Evolutionary conservation across 225 moss, liverwort and hornwort species (phyloP).

Genomic region (Asterella californica): DNA sequence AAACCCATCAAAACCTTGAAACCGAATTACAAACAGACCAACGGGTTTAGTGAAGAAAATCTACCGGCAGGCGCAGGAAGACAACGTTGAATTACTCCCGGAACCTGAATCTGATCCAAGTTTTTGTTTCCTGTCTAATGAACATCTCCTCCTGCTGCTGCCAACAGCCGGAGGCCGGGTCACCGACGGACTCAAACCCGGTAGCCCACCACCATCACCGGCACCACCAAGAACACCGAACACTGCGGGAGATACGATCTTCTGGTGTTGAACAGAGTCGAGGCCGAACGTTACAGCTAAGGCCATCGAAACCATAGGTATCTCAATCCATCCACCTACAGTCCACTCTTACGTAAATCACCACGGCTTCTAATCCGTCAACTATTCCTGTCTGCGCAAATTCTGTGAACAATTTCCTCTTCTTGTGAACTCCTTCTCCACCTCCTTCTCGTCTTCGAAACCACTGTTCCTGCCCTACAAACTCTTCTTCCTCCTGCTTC

Average conservation of each 20-base stretch:
- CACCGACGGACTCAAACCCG: slow-evolving; percentile 18
- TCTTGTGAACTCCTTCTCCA: not conserved
- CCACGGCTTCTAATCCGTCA: not conserved
- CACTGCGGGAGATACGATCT: not conserved
- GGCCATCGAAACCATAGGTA: slow-evolving; percentile 39
- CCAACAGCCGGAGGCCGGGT: not conserved
- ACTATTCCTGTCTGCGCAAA: not conserved
- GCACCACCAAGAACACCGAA: slow-evolving; percentile 10
- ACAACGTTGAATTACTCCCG: slow-evolving; percentile 12
- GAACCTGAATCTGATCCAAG: not conserved
- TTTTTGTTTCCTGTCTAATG: slow-evolving; percentile 13
- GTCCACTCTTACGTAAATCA: not conserved
- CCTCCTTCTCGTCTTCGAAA: not conserved
- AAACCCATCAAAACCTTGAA: not conserved
- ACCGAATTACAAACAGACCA: not conserved
- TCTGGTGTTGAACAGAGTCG: slow-evolving; percentile 25
- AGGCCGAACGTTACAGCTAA: slow-evolving; percentile 31
- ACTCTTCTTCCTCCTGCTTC: not conserved
- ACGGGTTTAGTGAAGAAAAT: not conserved
- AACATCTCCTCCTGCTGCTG: slow-evolving; percentile 9
- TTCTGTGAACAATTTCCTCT: not conserved
- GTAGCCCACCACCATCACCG: slow-evolving; percentile 8
- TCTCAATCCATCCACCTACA: slow-evolving; percentile 40
- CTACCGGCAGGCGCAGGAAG: slow-evolving; percentile 11
- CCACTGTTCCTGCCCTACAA: not conserved